These are phyloP conservation scores for Fagopyrum homotropicum DNA, from an alignment of 148 eudicot genomes.

Conservation along the genomic window DNA sequence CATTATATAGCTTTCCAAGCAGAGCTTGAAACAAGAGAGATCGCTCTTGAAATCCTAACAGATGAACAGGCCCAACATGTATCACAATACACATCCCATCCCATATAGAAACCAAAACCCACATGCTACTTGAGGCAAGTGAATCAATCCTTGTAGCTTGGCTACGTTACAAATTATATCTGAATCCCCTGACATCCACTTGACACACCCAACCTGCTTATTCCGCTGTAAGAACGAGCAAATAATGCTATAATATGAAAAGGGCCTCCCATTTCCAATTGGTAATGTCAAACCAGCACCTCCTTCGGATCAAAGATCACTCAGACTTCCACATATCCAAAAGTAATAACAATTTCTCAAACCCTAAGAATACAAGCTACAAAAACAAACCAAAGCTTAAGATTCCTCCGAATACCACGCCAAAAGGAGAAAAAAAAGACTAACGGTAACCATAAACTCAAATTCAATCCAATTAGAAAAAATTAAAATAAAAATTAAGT, in stretches of 20 bases:
- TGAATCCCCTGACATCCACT: neutral
- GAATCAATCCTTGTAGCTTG: neutral
- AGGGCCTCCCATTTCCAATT: neutral
- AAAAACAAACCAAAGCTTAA: neutral
- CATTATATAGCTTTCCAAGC: neutral
- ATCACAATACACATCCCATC: neutral
- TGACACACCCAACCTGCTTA: neutral
- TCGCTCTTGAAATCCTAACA: neutral
- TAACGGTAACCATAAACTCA: neutral
- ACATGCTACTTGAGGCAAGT: neutral
- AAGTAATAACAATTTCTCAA: neutral
- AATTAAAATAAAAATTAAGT: neutral
- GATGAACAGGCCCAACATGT: neutral
- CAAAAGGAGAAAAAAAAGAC: neutral
- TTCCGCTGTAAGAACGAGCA: neutral
- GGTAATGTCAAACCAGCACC: neutral
- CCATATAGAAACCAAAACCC: conserved; percentile 1
- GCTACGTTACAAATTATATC: neutral
- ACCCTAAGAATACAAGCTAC: neutral
- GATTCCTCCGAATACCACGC: neutral
- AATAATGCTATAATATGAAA: neutral
- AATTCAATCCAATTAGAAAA: neutral
- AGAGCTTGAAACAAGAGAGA: neutral
- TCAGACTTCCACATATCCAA: neutral
- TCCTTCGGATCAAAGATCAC: neutral